Conservation (phyloP, 129 eudicot genomes). For the Silybum marianum region DNA sequence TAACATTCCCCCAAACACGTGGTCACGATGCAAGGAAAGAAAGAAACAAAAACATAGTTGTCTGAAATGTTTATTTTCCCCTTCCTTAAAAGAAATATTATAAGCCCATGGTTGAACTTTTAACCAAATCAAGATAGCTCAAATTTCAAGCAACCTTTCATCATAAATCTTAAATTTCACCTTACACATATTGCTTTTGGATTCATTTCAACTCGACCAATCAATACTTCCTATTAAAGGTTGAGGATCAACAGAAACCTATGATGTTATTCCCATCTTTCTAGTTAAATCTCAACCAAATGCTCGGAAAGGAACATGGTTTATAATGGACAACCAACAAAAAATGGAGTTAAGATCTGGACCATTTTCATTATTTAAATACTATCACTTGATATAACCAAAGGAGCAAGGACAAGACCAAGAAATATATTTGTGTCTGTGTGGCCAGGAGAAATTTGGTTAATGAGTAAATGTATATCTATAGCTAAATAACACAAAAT, state of each 20-base stretch:
- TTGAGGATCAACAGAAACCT: neutral
- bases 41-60: neutral
- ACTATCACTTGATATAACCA: neutral
- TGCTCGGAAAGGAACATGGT: neutral
- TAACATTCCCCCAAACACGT: neutral
- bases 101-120: constrained; percentile 1
- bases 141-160: constrained; percentile 4
- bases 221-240: neutral
- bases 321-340: neutral
- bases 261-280: neutral
- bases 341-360: neutral
- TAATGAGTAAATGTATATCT: neutral
- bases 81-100: neutral
- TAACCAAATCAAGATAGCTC: neutral
- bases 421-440: neutral
- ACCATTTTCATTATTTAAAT: too few species aligned
- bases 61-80: neutral
- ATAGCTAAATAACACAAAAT: neutral
- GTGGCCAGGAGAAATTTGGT: neutral
- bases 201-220: neutral
- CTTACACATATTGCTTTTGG: constrained; percentile 4
- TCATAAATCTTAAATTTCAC: neutral
- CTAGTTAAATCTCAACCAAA: neutral
- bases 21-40: neutral
- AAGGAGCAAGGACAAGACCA: neutral